A percentile compares a stretch with the other conserved stretches of the same genome.
Conservation (phyloP, 805 yeast species). For the Huiozyma sinensis region DNA sequence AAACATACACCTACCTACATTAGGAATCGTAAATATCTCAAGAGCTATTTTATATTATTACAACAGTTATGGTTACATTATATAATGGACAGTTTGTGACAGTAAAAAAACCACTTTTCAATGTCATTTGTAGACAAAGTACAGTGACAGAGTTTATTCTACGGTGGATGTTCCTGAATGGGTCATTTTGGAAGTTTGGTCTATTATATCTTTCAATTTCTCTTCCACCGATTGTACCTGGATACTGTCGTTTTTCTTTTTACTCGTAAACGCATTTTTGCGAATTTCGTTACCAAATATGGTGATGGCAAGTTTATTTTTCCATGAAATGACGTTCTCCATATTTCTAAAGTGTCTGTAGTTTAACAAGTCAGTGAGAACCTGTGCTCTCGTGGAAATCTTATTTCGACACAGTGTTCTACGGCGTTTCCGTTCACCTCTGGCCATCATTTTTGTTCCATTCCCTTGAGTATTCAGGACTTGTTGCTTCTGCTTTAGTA, state of each 20-base stretch:
- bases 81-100: neutral
- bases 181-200: constrained; percentile 8
- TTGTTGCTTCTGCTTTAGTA: constrained; percentile 13
- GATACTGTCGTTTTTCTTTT: constrained; percentile 16
- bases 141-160: neutral
- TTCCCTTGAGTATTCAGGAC: constrained; percentile 9
- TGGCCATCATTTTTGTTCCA: constrained; percentile 16
- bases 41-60: no score
- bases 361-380: constrained; percentile 18
- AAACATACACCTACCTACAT: no score
- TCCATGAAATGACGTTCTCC: constrained; percentile 19
- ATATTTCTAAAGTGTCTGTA: constrained; percentile 14
- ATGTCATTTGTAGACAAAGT: neutral
- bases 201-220: constrained; percentile 20
- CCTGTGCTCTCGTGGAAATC: constrained; percentile 15
- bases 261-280: constrained; percentile 17
- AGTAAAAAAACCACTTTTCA: neutral
- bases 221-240: constrained; percentile 15
- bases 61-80: no score
- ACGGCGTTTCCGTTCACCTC: constrained; percentile 16
- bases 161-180: constrained; percentile 1
- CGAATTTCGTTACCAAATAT: constrained; percentile 19
- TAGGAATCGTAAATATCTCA: no score
- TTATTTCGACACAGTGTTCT: constrained; percentile 14
- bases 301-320: constrained; percentile 15